Percentiles rank a stretch among this genome's conserved stretches.
Conservation (phyloP, 495 filamentous ascomycete genomes). For the Sabuloglossum arenarium region DNA sequence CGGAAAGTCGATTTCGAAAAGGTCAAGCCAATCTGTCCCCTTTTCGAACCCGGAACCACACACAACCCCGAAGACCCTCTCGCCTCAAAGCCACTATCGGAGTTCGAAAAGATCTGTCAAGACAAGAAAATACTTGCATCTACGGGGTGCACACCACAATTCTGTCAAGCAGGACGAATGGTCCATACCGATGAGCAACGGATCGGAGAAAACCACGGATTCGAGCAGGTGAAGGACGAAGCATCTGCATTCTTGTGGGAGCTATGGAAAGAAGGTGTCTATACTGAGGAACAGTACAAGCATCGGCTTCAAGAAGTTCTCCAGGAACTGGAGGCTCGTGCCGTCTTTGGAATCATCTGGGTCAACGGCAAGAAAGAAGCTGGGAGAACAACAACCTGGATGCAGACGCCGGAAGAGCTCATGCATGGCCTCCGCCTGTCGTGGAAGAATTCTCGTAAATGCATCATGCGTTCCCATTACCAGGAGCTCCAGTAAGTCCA, state of each 20-base stretch:
- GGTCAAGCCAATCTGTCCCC: no score
- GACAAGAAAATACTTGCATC: constrained; percentile 5
- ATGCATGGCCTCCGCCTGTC: constrained; percentile 12
- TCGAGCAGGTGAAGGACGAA: constrained; percentile 11
- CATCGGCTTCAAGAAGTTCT: constrained; percentile 7
- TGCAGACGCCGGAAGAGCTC: constrained; percentile 11
- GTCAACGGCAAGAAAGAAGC: no score
- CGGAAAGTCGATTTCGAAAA: no score
- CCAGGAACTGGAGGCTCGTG: not conserved
- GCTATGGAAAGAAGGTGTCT: constrained; percentile 8
- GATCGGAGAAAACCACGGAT: not conserved
- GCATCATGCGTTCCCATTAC: constrained; percentile 15
- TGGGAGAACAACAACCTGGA: no score
- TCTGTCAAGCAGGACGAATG: constrained; percentile 14
- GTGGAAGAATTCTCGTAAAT: constrained; percentile 15
- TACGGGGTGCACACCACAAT: constrained; percentile 13
- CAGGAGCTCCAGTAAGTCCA: constrained; percentile 8
- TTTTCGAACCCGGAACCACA: no score
- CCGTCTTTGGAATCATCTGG: no score
- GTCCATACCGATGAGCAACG: constrained; percentile 13
- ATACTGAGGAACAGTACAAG: constrained; percentile 6
- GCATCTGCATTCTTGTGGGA: constrained; percentile 9
- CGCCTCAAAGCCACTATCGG: no score
- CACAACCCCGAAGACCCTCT: no score
- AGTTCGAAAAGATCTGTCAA: not conserved